Evolutionary conservation across 2,329 filamentous ascomycete genomes (phyloP).

Genomic region (Arthrobotrys pseudoclavata): DNA sequence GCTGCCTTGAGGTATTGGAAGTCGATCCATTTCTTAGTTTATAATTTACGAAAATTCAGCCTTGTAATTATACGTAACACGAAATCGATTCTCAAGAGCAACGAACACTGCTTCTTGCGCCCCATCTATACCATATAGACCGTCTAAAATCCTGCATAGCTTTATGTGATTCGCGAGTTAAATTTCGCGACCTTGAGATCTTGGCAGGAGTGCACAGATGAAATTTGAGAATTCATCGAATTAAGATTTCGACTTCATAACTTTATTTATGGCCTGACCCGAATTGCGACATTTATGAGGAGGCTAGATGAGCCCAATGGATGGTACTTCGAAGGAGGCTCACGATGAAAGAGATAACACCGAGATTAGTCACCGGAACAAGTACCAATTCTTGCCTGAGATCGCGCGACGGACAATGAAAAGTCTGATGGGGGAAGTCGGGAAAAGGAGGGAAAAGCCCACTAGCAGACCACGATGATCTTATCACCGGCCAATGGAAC

Average conservation of each 20-base stretch:
- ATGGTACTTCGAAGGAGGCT: too few relatives aligned
- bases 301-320: background rate
- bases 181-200: background rate
- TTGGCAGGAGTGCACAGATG: background rate
- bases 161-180: background rate
- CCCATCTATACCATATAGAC: background rate
- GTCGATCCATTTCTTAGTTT: background rate
- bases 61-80: too few relatives aligned
- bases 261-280: background rate
- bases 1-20: too few relatives aligned
- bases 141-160: background rate
- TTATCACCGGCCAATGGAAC: constrained; percentile 55
- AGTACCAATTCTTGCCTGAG: background rate
- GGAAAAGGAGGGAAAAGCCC: constrained; percentile 34
- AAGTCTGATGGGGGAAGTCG: constrained; percentile 21
- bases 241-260: background rate
- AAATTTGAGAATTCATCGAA: background rate
- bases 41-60: background rate
- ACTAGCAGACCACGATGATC: constrained; percentile 48
- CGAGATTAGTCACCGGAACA: background rate
- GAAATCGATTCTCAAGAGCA: background rate
- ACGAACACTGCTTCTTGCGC: background rate
- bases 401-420: constrained; percentile 12
- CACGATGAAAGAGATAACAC: background rate
- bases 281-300: background rate